Evolutionary conservation across 2,329 filamentous ascomycete genomes (phyloP), one percentile per base, ranked within the genome.

Genomic region (Eutypella sp.): DNA sequence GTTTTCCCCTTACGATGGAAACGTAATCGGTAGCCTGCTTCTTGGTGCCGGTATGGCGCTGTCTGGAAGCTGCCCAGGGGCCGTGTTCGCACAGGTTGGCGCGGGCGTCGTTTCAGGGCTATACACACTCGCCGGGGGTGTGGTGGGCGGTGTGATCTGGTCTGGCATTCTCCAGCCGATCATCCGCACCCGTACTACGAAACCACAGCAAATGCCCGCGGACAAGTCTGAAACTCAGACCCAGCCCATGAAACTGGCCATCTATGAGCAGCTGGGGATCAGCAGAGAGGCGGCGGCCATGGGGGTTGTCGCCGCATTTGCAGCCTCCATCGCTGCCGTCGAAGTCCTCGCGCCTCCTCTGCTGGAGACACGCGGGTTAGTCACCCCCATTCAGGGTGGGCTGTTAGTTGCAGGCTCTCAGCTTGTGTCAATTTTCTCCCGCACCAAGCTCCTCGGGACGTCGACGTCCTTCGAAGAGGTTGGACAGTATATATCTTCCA

Each of bases 31-130:
- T 45, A 84, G 83, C 4, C 57, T 70, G 15, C 63, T 85, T 3
- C 72, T 84, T 22, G 83, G 84, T 29, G 61, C 74, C n/a, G 84
- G 84, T 45, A 85, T 87, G 82, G 73, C 79, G 5, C 65, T 85
- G 15, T 76, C 81, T 0, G 82, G 81, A 8, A 76, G 82, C 0
- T 86, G 83, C 48, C 81, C 84, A 0, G 84, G 84, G 1, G 84
- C 81, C 0, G 72, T 85, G 5, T 72, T 84, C 41, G 74, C 77
- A 0, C 83, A 87, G 62, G 56, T 80, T 10, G 81, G 74, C 2
- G 66, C 73, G 11, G 75, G 78, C 2, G 66, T 82, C 3, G 64
- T 57, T 2, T 73, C 76, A 0, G 79, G 79, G 0, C 59, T 72
- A 33, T 75, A 71, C 44, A 74, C 76, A 0, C 63, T 85, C 2